Base-by-base conservation (phyloP, 768 basidiomycete genomes). In the Kwoniella europaea region DNA sequence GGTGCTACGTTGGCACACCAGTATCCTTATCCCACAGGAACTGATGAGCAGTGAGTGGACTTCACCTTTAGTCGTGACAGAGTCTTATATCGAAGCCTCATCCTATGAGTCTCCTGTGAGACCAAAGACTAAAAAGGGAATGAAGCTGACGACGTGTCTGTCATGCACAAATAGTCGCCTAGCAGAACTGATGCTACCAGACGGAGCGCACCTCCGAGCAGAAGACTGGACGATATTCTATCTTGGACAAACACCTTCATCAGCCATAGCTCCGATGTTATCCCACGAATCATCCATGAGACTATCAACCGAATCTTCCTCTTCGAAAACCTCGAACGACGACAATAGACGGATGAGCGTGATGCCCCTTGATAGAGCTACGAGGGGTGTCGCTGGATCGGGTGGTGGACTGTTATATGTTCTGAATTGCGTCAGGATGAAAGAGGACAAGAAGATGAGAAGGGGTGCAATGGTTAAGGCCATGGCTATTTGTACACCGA, bases 191-290 rank as follows among this genome's bases (percentile, higher is more conserved):
- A 99, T 99, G 97, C 88, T 99, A 22, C 97, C 97, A 12, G 97
- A 99, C 83, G 97, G 97, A 6, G 97, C 94, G 41, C 96, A 99
- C 85, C 89, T 91, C 62, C 92, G 96, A 71, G 85, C 91, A 24
- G 93, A 96, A 82, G 97, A 98, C 84, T 98, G 95, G 95, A 98
- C 97, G 5, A 90, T 98, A 55, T 99, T 99, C 87, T 97, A 96
- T 84, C 88, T 99, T 68, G 98, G 98, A 81, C 97, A 98, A 84
- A 93, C 92, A 0, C 87, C 90, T 0, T 92, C 91, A 85, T 94
- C 94, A 79, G 90, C 90, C 18, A 92, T 96, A 73, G 88, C 90
- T 1, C 91, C 93, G 6, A 88, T 94, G 16, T 87, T 95, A 53
- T 89, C 91, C 1, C 73, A 80, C 57, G 80, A 81, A 57, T 76